These are phyloP conservation scores for Mrakia gelida DNA, from an alignment of 768 basidiomycete genomes.

Conservation along the genomic window DNA sequence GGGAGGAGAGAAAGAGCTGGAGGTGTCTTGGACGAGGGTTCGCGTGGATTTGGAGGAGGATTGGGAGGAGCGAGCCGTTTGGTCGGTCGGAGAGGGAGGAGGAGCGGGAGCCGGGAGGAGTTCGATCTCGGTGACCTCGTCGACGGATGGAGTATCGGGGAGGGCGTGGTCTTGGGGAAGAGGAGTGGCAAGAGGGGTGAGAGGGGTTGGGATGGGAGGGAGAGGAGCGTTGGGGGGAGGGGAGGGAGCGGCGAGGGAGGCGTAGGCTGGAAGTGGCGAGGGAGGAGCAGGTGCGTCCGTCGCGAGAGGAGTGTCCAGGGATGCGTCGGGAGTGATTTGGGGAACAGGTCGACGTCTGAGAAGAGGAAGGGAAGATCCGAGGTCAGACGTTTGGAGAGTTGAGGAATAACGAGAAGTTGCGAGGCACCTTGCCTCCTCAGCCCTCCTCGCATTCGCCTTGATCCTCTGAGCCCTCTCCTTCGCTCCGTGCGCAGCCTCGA, in stretches of 20 bases:
- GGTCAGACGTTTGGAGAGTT: neutral
- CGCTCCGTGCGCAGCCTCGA: neutral
- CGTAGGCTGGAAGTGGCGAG: neutral
- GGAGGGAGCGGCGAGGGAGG: neutral
- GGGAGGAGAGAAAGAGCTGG: neutral
- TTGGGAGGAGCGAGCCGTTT: neutral
- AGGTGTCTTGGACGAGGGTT: neutral
- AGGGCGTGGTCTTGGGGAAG: neutral
- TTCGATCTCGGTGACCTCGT: neutral
- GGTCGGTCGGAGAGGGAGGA: neutral
- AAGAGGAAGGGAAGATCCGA: neutral
- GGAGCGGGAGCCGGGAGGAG: neutral
- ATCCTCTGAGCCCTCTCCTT: neutral
- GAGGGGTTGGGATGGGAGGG: neutral
- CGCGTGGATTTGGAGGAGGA: neutral
- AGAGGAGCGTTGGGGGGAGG: neutral
- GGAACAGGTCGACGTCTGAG: no score
- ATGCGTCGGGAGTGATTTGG: no score
- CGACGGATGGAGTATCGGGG: neutral
- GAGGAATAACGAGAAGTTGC: neutral
- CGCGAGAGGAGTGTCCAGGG: no score
- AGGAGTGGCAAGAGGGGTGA: neutral
- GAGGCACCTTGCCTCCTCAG: neutral
- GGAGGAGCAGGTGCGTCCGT: neutral
- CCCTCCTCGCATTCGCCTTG: neutral